Evolutionary conservation across 176 grass and related monocot genomes (phyloP).

Genomic region (Areca catechu): DNA sequence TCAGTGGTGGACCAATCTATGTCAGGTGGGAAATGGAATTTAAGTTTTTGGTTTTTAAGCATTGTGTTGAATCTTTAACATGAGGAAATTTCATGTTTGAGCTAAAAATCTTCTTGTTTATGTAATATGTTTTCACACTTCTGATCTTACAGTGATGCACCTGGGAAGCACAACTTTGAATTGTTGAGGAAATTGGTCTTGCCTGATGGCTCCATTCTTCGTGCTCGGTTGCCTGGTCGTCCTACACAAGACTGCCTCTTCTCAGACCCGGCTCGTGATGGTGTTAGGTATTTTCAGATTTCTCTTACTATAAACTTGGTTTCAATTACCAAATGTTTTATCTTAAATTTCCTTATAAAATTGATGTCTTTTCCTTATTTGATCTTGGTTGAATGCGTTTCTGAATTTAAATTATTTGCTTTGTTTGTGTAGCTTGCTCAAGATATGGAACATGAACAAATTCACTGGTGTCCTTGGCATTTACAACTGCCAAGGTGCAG

Average conservation of each 20-base stretch:
- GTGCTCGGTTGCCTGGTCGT: conserved; percentile 57
- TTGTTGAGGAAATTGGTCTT: conserved; percentile 81
- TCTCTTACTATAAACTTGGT: no score
- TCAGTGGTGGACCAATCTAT: conserved; percentile 80
- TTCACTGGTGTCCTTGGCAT: conserved; percentile 79
- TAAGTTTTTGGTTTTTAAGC: not conserved
- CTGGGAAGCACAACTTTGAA: conserved; percentile 86
- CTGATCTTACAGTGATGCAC: conserved; percentile 48
- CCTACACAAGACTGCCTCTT: conserved; percentile 87
- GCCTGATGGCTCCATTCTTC: conserved; percentile 78
- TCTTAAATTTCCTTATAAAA: not conserved
- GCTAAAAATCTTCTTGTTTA: not conserved
- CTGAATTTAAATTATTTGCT: not conserved
- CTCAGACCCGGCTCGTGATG: conserved; percentile 66
- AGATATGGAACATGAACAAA: conserved; percentile 99
- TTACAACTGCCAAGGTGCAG: conserved; percentile 96
- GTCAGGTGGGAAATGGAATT: conserved; percentile 40
- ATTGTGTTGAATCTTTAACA: no score
- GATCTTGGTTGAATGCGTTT: not conserved
- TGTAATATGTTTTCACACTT: not conserved
- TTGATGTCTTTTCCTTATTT: not conserved
- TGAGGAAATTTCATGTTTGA: no score
- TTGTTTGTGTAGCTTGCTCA: conserved; percentile 53
- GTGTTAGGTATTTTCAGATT: conserved; percentile 47
- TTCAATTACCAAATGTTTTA: no score